Base-by-base conservation (phyloP, 768 basidiomycete species). In the Suillus bovinus region DNA sequence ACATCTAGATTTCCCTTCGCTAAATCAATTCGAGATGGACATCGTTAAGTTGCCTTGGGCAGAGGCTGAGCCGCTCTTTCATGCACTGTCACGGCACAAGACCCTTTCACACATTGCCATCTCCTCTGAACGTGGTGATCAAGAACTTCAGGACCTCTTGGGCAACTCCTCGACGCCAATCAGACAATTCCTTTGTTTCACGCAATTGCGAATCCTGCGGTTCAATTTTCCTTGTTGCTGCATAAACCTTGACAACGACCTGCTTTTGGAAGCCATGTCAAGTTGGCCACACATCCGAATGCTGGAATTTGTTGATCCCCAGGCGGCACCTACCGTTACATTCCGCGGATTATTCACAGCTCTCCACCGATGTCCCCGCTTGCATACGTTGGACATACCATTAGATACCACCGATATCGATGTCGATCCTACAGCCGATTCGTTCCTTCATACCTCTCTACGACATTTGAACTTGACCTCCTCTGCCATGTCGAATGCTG, bases 231-330 rank as follows among this genome's bases (percentile, higher is more conserved):
- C 16, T 38, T 24, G 5, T 27, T 56, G 9, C 8, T 11, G 5
- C 36, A 56, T 56, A 24, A 27, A 20, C 22, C 36, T 56, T 38
- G 24, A 56, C 17, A 13, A 56, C 3, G 10, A 27, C 54, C 34
- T 56, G 24, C 36, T 55, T 14, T 55, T 38, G 34, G 36, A 56
- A 38, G 54, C 54, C 16, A 20, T 56, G 36, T 56, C 54, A 20
- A 38, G 54, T 27, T 56, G 54, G 36, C 54, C 36, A 9, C 54
- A 38, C 54, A 56, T 56, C 9, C 16, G 16, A 36, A 17, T 16
- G 17, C 16, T 56, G 24, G 17, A 56, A 17, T 27, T 56, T 3
- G 4, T 17, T 7, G 24, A 49, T 49, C 14, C 47, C 16, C 47
- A 2, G 24, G 16, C 3, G 24, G 0, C 27, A 27, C 54, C 36